Conservation (phyloP, 768 basidiomycete species). For the Tricholoma hemisulphureum region DNA sequence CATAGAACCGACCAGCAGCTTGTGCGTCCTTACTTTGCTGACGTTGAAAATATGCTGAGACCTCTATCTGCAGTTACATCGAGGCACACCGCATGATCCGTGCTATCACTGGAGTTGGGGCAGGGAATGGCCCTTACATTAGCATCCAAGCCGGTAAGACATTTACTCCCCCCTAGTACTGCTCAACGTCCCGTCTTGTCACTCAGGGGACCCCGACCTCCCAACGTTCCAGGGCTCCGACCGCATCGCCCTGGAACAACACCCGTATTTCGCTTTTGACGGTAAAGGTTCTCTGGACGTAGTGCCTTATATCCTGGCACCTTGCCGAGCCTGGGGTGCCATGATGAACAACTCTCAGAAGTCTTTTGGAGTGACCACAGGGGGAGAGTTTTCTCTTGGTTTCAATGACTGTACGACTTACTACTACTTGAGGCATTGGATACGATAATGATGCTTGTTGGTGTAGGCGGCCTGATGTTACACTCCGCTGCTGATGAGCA, state of each 20-base stretch:
- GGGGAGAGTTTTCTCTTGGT: constrained; percentile 75
- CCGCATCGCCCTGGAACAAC: constrained; percentile 60
- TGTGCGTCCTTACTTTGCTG: constrained; percentile 42
- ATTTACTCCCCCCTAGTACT: not conserved
- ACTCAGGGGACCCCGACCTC: not conserved
- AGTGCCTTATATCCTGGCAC: constrained; percentile 46
- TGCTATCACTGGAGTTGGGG: constrained; percentile 68
- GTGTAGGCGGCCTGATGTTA: not conserved
- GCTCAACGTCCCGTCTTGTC: not conserved
- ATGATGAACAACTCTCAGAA: constrained; percentile 47
- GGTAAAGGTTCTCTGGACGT: constrained; percentile 35
- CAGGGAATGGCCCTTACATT: constrained; percentile 63
- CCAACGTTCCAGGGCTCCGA: constrained; percentile 57
- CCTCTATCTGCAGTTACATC: constrained; percentile 46
- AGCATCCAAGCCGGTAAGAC: constrained; percentile 34
- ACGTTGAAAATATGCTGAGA: constrained; percentile 37
- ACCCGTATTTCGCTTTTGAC: constrained; percentile 66
- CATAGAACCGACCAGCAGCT: constrained; percentile 59
- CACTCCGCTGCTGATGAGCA: not conserved
- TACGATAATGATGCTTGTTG: not conserved
- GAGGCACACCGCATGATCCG: constrained; percentile 62
- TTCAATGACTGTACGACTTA: constrained; percentile 57
- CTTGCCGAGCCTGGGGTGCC: constrained; percentile 60
- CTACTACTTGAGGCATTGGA: constrained; percentile 11
- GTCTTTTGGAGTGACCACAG: constrained; percentile 65